These are phyloP conservation scores for Dalbergia cochinchinensis DNA, from an alignment of 306 rosid genomes.

Conservation along the genomic window DNA sequence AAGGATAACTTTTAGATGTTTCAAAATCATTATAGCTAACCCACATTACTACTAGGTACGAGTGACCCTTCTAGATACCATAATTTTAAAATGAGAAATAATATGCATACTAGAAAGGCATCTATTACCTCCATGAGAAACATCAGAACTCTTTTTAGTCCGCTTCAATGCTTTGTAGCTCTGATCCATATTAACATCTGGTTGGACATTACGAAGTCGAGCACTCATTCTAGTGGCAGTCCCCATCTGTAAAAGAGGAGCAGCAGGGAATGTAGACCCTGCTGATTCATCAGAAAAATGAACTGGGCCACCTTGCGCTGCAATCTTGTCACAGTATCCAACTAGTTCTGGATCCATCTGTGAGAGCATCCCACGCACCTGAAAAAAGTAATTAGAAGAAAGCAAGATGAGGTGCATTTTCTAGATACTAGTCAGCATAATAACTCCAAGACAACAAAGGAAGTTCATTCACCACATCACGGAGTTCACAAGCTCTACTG, in stretches of 20 bases:
- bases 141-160: conserved; percentile 66
- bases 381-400: conserved; percentile 19
- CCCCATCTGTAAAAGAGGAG: conserved; percentile 84
- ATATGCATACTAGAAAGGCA: conserved; percentile 26
- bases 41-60: conserved; percentile 71
- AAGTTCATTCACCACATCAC: conserved; percentile 75
- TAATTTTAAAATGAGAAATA: neutral
- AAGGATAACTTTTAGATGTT: conserved; percentile 20
- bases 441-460: conserved; percentile 21
- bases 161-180: conserved; percentile 77
- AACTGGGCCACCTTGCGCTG: conserved; percentile 87
- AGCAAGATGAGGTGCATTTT: conserved; percentile 37
- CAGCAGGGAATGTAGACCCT: conserved; percentile 64
- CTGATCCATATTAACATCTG: conserved; percentile 74
- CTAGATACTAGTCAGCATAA: conserved; percentile 24
- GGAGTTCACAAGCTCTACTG: conserved; percentile 95
- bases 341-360: conserved; percentile 96
- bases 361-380: conserved; percentile 97
- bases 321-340: conserved; percentile 88
- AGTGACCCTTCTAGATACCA: conserved; percentile 3
- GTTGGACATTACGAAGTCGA: conserved; percentile 89
- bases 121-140: conserved; percentile 66
- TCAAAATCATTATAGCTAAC: conserved; percentile 28
- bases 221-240: conserved; percentile 79
- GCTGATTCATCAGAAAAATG: conserved; percentile 73